Conservation (phyloP, 441 rosid genomes). For the Euphorbia celastroides region DNA sequence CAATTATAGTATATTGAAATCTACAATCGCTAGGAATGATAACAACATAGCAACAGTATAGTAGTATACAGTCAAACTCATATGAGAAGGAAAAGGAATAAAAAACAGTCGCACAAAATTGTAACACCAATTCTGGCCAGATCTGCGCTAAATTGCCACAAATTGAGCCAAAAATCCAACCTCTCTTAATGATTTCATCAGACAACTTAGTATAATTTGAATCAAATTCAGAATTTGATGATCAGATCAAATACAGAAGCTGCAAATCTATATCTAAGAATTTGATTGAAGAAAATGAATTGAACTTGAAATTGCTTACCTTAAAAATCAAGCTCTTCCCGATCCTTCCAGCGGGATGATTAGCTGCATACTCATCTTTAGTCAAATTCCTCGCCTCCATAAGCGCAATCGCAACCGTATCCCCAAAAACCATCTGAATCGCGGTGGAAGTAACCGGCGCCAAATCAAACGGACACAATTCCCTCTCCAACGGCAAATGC, state of each 20-base stretch:
- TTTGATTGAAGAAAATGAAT: neutral
- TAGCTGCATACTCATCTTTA: conserved; percentile 76
- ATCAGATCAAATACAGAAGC: conserved; percentile 7
- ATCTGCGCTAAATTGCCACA: neutral
- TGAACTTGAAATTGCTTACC: conserved; percentile 28
- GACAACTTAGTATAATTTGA: neutral
- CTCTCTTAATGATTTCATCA: neutral
- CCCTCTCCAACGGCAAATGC: conserved; percentile 79
- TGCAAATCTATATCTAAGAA: neutral
- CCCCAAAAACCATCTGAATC: conserved; percentile 96
- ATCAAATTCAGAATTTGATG: neutral
- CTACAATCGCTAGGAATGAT: no score
- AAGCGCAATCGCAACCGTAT: conserved; percentile 88
- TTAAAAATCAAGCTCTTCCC: conserved; percentile 87
- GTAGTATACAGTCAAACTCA: no score
- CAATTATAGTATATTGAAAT: no score
- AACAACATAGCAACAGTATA: no score
- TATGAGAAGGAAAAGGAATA: neutral
- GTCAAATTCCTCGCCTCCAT: conserved; percentile 81
- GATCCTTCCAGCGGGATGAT: conserved; percentile 93
- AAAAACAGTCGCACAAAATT: neutral
- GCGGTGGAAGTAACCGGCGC: conserved; percentile 99
- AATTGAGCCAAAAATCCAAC: neutral
- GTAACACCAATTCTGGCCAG: neutral
- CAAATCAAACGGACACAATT: conserved; percentile 84